phyloP scores from a whole-genome alignment of 352 stramenopile genomes.

The Phytophthora quininea region DNA sequence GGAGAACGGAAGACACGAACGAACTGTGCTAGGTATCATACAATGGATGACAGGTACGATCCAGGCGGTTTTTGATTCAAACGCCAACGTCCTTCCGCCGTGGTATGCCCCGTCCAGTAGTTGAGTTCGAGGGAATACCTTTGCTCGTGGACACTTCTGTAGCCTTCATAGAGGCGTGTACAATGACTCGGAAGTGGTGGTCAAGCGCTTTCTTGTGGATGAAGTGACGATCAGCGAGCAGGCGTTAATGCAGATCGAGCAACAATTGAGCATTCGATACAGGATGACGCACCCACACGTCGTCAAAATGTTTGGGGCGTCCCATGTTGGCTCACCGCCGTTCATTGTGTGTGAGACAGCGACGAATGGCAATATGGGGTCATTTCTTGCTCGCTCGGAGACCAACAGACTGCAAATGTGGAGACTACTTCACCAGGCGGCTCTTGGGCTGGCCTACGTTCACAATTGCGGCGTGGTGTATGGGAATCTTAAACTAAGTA shows the following conservation, averaged over 20 bases:
- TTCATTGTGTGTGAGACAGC: conserved; percentile 37
- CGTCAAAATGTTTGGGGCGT: conserved; percentile 36
- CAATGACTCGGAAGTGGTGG: conserved; percentile 26
- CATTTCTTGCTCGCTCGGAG: conserved; percentile 9
- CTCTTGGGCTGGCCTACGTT: conserved; percentile 61
- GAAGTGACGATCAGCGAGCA: neutral
- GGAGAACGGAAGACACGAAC: conserved; percentile 6
- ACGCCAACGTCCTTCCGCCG: conserved; percentile 2
- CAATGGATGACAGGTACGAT: conserved; percentile 8
- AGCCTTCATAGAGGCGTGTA: conserved; percentile 2
- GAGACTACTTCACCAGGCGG: conserved; percentile 32
- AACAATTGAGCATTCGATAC: conserved; percentile 29
- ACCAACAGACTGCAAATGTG: conserved; percentile 21
- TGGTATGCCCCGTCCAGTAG: conserved; percentile 25
- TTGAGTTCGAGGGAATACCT: conserved; percentile 24
- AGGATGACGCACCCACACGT: conserved; percentile 32
- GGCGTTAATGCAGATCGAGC: conserved; percentile 9
- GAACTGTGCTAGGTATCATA: conserved; percentile 10
- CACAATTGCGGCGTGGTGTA: conserved; percentile 52
- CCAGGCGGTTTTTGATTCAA: conserved; percentile 1
- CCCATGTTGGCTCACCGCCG: conserved; percentile 25
- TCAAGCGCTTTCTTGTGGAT: conserved; percentile 31
- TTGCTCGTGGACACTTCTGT: conserved; percentile 16
- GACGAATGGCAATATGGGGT: conserved; percentile 17
- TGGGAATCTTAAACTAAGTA: conserved; percentile 68